Evolutionary conservation across 2,329 filamentous ascomycete genomes (phyloP).

Genomic region (Cytospora piceae): DNA sequence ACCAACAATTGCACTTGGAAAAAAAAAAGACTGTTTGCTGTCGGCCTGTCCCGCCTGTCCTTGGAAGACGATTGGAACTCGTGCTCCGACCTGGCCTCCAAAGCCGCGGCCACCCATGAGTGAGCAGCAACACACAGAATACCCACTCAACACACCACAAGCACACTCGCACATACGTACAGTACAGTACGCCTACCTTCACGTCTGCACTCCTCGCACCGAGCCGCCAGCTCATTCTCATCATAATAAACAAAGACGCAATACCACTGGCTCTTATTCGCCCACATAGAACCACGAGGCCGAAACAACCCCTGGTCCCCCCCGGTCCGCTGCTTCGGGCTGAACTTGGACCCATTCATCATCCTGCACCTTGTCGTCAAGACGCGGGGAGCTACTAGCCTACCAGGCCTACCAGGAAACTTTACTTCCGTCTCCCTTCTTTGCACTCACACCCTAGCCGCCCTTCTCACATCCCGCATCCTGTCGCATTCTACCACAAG

Average conservation of each 20-base stretch:
- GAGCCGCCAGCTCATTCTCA: slow-evolving; percentile 24
- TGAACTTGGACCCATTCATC: slow-evolving; percentile 31
- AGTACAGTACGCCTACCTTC: background rate
- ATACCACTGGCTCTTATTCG: slow-evolving; percentile 34
- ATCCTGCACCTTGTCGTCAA: slow-evolving; percentile 26
- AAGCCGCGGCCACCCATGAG: slow-evolving; percentile 19
- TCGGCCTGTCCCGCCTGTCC: background rate
- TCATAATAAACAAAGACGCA: slow-evolving; percentile 30
- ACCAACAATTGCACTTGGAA: slow-evolving; percentile 14
- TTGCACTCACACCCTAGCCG: slow-evolving; percentile 24
- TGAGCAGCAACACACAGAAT: slow-evolving; percentile 5
- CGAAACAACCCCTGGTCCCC: slow-evolving; percentile 31
- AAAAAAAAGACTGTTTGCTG: slow-evolving; percentile 4
- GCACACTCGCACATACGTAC: slow-evolving; percentile 16
- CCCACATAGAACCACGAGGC: slow-evolving; percentile 26
- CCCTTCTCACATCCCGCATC: slow-evolving; percentile 20
- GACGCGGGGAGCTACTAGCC: slow-evolving; percentile 27
- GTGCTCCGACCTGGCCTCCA: slow-evolving; percentile 16
- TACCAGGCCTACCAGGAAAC: slow-evolving; percentile 22
- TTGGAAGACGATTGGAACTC: slow-evolving; percentile 17
- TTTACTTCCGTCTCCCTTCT: slow-evolving; percentile 15
- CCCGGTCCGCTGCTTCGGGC: slow-evolving; percentile 36
- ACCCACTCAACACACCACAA: no score
- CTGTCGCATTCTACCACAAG: slow-evolving; percentile 22
- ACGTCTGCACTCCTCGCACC: background rate